Percentiles rank a stretch among this genome's conserved stretches.
These are phyloP conservation scores for Ceratocystis colombiana DNA, from an alignment of 2,329 filamentous ascomycete species.

Conservation along the genomic window DNA sequence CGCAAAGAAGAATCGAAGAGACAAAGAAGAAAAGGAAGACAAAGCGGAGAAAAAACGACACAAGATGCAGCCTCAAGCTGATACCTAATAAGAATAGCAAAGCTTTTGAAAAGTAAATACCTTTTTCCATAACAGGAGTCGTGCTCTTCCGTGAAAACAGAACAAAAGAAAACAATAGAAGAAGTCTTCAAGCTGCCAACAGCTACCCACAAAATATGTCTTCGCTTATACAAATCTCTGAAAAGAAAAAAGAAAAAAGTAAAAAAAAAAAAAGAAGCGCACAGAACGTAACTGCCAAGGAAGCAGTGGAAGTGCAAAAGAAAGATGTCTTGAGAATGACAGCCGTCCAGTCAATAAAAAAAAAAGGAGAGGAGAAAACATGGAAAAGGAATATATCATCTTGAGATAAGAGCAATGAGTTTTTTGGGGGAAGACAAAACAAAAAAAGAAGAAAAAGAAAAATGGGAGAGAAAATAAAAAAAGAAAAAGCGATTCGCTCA, in stretches of 20 bases:
- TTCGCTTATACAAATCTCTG: constrained; percentile 12
- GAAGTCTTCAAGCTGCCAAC: constrained; percentile 6
- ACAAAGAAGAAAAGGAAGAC: constrained; percentile 6
- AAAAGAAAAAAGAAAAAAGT: neutral
- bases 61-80: constrained; percentile 5
- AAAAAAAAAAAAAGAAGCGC: neutral
- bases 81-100: constrained; percentile 9
- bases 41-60: constrained; percentile 17
- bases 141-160: constrained; percentile 9
- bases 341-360: neutral
- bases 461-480: neutral
- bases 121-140: constrained; percentile 10
- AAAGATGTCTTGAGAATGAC: neutral
- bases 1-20: constrained; percentile 19
- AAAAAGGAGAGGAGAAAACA: constrained; percentile 2
- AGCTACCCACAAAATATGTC: neutral
- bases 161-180: constrained; percentile 3
- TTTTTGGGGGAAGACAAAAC: neutral
- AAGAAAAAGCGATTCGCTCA: neutral
- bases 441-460: too few relatives aligned
- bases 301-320: neutral
- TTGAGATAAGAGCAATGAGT: neutral
- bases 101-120: constrained; percentile 12
- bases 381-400: neutral
- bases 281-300: neutral